Base-by-base conservation (phyloP, 305 asterid species). In the Fraxinus angustifolia region DNA sequence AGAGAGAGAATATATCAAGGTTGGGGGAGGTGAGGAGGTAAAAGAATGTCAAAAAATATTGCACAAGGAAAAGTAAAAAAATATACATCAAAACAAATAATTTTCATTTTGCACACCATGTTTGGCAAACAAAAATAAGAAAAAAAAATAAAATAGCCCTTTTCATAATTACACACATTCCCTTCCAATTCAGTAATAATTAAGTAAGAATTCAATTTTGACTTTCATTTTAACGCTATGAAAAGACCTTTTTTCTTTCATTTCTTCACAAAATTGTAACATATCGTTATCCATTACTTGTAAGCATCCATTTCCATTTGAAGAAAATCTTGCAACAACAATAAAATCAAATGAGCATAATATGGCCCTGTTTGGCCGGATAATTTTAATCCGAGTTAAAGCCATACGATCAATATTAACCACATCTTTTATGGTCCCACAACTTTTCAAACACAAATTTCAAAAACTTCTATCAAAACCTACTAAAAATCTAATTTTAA, bases 311-410 rank as follows among this genome's bases (percentile, higher is more conserved):
- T 17, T 53, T 34, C 28, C 56, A 75, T 48, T 14, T 65, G 67
- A 56, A 70, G 34, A 79, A 35, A 73, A 36, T 17, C 28, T 10
- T 21, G 19, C 60, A n/a, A 17, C 28, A 42, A 3, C 45, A 38
- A 50, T 35, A 26, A 16, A 79, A 79, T 77, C 84, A 71, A 7
- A 53, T 45, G 33, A n/a, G 35, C 58, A 83, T 14, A 16, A 31
- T 82, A 6, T 40, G 26, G 26, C 26, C 26, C 26, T 23, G 26
- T 23, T 23, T 23, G 26, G 26, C 26, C 26, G 26, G 26, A 23
- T 23, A 23, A 23, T 23, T 23, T 23, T 23, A 23, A 23, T 23
- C 26, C 26, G 26, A 23, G 26, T 23, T 1, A 23, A 23, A 23
- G 26, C 1, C 26, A 23, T 23, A 23, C 26, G 1, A 23, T 23